These are phyloP conservation scores for Phytophthora podocarpi DNA, from an alignment of 352 stramenopile genomes.

Conservation along the genomic window DNA sequence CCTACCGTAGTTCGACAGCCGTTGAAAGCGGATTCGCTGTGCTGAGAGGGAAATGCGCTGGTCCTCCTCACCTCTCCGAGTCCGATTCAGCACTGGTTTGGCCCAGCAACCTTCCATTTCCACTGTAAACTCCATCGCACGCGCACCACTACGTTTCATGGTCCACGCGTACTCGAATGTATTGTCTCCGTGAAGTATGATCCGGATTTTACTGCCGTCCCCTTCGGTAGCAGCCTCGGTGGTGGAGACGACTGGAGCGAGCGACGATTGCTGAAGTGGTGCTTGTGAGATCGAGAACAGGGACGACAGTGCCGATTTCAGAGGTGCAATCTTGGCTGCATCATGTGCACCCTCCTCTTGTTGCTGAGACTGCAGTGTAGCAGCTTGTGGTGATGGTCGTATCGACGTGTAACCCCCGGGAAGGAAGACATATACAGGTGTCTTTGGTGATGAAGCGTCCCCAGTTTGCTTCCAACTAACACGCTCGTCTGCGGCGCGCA, in stretches of 20 bases:
- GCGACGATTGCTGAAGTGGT: too few species aligned
- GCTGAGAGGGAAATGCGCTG: constrained; percentile 71
- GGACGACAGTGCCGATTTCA: constrained; percentile 2
- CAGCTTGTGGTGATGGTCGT: not conserved
- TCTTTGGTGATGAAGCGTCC: not conserved
- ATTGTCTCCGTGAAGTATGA: constrained; percentile 82
- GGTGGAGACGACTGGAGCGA: not conserved
- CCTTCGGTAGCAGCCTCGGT: constrained; percentile 15
- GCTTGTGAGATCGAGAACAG: not conserved
- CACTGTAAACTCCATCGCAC: constrained; percentile 75
- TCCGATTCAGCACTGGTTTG: constrained; percentile 82
- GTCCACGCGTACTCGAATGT: constrained; percentile 83
- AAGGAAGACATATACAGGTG: constrained; percentile 55
- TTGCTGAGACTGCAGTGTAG: constrained; percentile 4
- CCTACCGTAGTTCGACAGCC: constrained; percentile 75
- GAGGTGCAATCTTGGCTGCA: not conserved
- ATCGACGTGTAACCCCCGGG: constrained; percentile 57
- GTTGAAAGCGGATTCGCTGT: constrained; percentile 68
- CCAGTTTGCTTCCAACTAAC: constrained; percentile 61
- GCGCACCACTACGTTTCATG: constrained; percentile 50
- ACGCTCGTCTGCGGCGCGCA: constrained; percentile 60
- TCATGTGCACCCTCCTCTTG: constrained; percentile 16
- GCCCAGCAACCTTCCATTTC: constrained; percentile 69
- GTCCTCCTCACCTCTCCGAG: constrained; percentile 70
- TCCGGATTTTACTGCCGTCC: constrained; percentile 39